Percentiles rank a stretch among this genome's conserved stretches.
Conservation (phyloP, 441 rosid genomes). For the Eutrema salsugineum region DNA sequence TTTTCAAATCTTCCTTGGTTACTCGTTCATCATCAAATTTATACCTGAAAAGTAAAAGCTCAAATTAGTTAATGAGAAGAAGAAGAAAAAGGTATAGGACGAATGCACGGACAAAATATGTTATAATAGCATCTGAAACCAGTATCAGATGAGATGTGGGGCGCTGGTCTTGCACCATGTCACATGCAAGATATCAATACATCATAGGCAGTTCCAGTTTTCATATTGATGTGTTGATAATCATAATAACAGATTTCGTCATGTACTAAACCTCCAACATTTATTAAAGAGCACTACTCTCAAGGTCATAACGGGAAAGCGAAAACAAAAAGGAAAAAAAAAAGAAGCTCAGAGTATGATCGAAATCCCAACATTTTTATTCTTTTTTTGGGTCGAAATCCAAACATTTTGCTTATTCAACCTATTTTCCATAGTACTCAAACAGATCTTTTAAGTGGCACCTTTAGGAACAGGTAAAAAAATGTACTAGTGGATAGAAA, state of each 20-base stretch:
- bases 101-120: background rate
- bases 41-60: constrained; percentile 38
- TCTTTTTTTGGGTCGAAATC: no score
- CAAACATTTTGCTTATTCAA: background rate
- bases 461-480: background rate
- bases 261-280: background rate
- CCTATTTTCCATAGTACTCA: background rate
- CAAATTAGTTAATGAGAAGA: background rate
- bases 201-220: background rate
- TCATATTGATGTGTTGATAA: background rate
- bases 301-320: background rate
- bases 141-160: background rate
- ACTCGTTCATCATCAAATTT: constrained; percentile 74
- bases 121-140: background rate
- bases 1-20: constrained; percentile 60
- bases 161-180: background rate
- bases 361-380: background rate
- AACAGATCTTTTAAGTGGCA: background rate
- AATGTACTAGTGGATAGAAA: background rate
- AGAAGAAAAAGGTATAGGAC: background rate
- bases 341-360: background rate
- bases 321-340: background rate
- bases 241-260: background rate
- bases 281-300: background rate
- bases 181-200: background rate